Evolutionary conservation across 2,329 filamentous ascomycete genomes (phyloP).

Genomic region (Beauveria sp.): DNA sequence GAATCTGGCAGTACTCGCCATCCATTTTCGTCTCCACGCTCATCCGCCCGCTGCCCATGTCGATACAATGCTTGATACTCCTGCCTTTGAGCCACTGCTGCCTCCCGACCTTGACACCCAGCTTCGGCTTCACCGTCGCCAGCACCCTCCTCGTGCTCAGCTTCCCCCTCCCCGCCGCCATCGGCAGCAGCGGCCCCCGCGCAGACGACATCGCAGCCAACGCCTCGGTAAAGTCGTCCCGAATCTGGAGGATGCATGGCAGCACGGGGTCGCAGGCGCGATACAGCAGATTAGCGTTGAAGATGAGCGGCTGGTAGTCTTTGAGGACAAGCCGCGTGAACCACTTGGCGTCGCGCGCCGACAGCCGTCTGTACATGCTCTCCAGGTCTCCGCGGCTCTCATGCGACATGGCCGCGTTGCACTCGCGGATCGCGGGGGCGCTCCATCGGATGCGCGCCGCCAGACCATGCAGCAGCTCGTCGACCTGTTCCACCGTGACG

Average conservation of each 20-base stretch:
- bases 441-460: constrained; percentile 67
- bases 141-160: constrained; percentile 17
- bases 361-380: constrained; percentile 50
- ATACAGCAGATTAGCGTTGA: constrained; percentile 51
- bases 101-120: constrained; percentile 58
- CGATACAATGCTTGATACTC: constrained; percentile 66
- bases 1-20: constrained; percentile 85
- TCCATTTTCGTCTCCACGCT: constrained; percentile 78
- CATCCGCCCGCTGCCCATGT: constrained; percentile 54
- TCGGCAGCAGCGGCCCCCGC: constrained; percentile 16
- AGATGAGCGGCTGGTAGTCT: constrained; percentile 57
- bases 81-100: constrained; percentile 58
- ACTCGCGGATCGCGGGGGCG: constrained; percentile 48
- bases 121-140: constrained; percentile 38
- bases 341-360: constrained; percentile 75
- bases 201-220: constrained; percentile 41
- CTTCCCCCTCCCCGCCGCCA: neutral
- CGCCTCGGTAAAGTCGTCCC: constrained; percentile 58
- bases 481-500: constrained; percentile 66
- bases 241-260: constrained; percentile 61
- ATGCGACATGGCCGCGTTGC: constrained; percentile 18
- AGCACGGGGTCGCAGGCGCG: constrained; percentile 60
- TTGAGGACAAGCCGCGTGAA: constrained; percentile 74
- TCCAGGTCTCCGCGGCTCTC: constrained; percentile 40
- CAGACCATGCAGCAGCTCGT: constrained; percentile 54